Evolutionary conservation across 306 rosid genomes (phyloP).

Genomic region (Cyamopsis tetragonoloba): DNA sequence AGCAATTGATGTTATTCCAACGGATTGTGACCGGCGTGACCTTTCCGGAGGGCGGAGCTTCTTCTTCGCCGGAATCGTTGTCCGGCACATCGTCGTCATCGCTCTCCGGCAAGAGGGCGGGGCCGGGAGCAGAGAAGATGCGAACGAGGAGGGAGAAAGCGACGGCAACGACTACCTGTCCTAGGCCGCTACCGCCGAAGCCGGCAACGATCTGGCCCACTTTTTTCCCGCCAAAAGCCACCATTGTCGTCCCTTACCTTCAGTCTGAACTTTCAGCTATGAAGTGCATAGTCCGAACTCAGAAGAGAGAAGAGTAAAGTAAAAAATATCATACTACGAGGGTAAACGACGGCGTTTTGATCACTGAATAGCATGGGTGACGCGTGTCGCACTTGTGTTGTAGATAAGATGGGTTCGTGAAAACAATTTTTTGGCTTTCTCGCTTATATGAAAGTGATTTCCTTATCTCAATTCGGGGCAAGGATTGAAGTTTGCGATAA

Average conservation of each 20-base stretch:
- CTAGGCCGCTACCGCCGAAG: conserved; percentile 61
- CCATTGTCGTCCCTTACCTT: conserved; percentile 35
- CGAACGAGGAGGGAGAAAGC: conserved; percentile 71
- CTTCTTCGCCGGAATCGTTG: conserved; percentile 21
- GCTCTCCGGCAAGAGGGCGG: conserved; percentile 50
- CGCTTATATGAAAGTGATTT: not conserved
- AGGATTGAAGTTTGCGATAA: too few relatives aligned
- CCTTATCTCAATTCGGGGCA: not conserved
- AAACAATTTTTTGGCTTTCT: not conserved
- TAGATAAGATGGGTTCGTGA: conserved; percentile 48
- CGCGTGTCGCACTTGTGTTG: conserved; percentile 47
- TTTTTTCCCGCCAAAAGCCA: conserved; percentile 60
- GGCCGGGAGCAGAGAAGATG: conserved; percentile 65
- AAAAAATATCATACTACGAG: not conserved
- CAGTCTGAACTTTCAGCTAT: not conserved
- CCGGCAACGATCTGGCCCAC: conserved; percentile 49
- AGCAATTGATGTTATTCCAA: conserved; percentile 75
- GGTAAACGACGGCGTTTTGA: conserved; percentile 27
- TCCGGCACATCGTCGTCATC: conserved; percentile 36
- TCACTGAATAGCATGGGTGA: conserved; percentile 19
- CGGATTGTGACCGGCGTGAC: conserved; percentile 69
- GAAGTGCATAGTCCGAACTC: not conserved
- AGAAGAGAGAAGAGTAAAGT: not conserved
- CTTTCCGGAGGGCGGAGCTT: conserved; percentile 28
- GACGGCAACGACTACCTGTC: conserved; percentile 64